Base-by-base conservation (phyloP, 78 protist species). In the Anaeramoeba flamelloides region DNA sequence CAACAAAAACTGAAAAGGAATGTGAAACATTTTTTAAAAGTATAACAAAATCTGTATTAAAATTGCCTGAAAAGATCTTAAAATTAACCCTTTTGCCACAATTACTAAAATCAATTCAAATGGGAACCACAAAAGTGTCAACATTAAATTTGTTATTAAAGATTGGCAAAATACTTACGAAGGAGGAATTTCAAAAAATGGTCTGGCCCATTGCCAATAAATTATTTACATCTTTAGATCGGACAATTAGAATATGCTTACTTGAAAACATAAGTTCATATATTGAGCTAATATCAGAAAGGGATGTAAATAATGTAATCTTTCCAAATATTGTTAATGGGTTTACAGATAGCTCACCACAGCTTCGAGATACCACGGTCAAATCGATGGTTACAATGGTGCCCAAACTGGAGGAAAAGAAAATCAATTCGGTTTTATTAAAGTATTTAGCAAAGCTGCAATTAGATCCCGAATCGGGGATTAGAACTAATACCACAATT, bases 401-500 rank as follows among this genome's bases (percentile, higher is more conserved):
- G 3, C 89, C 89, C 3, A 12, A 2, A 26, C 75, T 87, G 38
- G 1, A 1, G 30, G 40, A 0, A 2, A 8, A 53, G 17, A 2
- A 31, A 26, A 0, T 84, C 26, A 3, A 85, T 2, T 8, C 2
- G 17, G 86, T 80, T 17, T 81, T 80, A 22, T 0, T 76, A 64
- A 36, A 41, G 41, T 39, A 74, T n/a, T 36, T 87, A 1, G 31
- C 41, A n/a, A 78, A 65, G 12, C 79, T 87, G 38, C 89, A 87
- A 74, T 38, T 0, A 8, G 89, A 87, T 40, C 64, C 31, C 12
- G 89, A 86, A 40, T 77, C 83, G 8, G 80, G 83, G 1, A 87
- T 87, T 36, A 78, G 89, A 33, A 85, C 89, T 33, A 87, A 87
- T 82, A 65, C 89, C 2, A 81, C 78, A 31, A 87, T 87, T 38